Percentiles rank a stretch among this genome's conserved stretches.
These are phyloP conservation scores for Globisporangium camurandrum DNA, from an alignment of 352 stramenopile genomes.

Conservation along the genomic window DNA sequence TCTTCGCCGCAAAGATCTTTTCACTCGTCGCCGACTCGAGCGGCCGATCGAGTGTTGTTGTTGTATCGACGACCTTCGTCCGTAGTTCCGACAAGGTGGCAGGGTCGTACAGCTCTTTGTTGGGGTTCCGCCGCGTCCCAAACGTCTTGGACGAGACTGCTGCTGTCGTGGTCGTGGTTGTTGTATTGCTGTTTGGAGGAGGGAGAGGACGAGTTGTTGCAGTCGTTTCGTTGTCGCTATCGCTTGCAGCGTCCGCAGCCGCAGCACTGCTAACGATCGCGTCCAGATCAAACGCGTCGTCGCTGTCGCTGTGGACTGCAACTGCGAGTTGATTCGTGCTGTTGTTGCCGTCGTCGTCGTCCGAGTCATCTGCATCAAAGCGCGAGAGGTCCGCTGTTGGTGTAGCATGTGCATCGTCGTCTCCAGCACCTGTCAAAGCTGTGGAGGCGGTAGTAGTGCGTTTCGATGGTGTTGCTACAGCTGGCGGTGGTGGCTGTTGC, in stretches of 20 bases:
- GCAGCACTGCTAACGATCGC: conserved; percentile 4
- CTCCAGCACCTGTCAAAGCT: conserved; percentile 9
- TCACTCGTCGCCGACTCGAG: conserved; percentile 66
- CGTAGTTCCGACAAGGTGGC: conserved; percentile 47
- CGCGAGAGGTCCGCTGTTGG: conserved; percentile 8
- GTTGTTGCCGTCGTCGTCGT: conserved; percentile 5
- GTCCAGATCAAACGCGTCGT: neutral
- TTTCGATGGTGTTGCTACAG: no score
- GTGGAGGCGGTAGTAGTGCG: neutral
- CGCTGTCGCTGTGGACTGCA: neutral
- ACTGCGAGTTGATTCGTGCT: neutral
- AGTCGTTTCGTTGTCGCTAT: conserved; percentile 5
- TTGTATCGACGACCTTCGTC: conserved; percentile 39
- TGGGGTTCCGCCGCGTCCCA: conserved; percentile 76
- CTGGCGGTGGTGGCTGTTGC: conserved; percentile 1
- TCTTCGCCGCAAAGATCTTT: conserved; percentile 73
- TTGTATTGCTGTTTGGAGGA: neutral
- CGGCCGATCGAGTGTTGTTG: conserved; percentile 56
- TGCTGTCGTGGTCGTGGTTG: neutral
- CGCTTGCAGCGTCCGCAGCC: conserved; percentile 11
- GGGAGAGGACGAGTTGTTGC: no score
- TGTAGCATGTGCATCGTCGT: conserved; percentile 3
- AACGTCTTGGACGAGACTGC: conserved; percentile 21
- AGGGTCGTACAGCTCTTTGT: conserved; percentile 67
- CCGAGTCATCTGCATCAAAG: conserved; percentile 12